Percentiles rank a stretch among this genome's conserved stretches.
Evolutionary conservation across 495 filamentous ascomycete genomes (phyloP).

Genomic region (Hypoxylon cercidicola): DNA sequence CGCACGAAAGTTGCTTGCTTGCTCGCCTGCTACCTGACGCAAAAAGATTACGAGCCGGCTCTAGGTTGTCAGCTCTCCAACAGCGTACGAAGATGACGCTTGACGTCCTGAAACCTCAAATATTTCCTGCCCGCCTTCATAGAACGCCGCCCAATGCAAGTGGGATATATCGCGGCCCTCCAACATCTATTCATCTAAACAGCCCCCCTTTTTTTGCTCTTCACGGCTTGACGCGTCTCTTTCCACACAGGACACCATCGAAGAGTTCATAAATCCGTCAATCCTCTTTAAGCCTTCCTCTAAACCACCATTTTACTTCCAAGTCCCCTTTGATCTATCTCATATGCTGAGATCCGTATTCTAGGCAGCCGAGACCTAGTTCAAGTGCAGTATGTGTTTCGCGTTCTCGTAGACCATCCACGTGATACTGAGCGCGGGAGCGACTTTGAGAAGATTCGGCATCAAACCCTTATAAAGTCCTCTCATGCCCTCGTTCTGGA

Average conservation of each 20-base stretch:
- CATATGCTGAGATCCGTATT: not conserved
- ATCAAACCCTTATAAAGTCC: conserved; percentile 96
- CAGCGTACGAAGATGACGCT: not conserved
- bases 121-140: conserved; percentile 10
- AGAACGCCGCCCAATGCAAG: conserved; percentile 40
- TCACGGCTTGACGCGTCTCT: not conserved
- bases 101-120: not conserved
- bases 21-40: not conserved
- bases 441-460: conserved; percentile 95
- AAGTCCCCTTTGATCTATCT: not conserved
- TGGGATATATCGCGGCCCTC: conserved; percentile 39
- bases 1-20: conserved; percentile 8
- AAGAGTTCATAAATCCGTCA: not conserved
- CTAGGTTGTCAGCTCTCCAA: not conserved
- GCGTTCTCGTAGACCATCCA: conserved; percentile 98
- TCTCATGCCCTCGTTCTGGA: conserved; percentile 81
- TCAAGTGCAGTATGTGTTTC: conserved; percentile 79
- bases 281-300: not conserved
- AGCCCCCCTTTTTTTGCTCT: conserved; percentile 3
- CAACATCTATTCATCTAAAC: conserved; percentile 33
- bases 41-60: not conserved
- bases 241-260: not conserved
- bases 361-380: conserved; percentile 47
- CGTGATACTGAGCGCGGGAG: conserved; percentile 94
- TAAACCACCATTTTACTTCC: not conserved